Evolutionary conservation across 805 yeast genomes (phyloP).

Genomic region (Candida suzukii): DNA sequence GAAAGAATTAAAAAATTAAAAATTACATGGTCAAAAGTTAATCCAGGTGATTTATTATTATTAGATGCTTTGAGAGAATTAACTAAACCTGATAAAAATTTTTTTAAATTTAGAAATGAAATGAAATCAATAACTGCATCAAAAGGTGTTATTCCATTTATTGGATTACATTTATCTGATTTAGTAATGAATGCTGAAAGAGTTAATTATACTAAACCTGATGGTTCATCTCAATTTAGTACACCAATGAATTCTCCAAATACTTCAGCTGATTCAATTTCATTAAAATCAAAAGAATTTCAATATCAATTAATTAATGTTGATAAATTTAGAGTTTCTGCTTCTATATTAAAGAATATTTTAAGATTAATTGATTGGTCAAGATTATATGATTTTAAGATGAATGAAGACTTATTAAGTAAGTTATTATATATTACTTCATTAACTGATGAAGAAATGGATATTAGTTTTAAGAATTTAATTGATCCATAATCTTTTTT

Average conservation of each 20-base stretch:
- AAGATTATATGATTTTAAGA: constrained; percentile 48
- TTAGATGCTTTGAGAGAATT: constrained; percentile 64
- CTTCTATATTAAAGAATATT: constrained; percentile 69
- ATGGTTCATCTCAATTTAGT: background rate
- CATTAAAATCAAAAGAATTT: constrained; percentile 1
- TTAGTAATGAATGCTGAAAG: constrained; percentile 66
- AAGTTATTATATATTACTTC: constrained; percentile 79
- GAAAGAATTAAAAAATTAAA: constrained; percentile 50
- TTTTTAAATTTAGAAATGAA: constrained; percentile 55
- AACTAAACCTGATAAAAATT: constrained; percentile 71
- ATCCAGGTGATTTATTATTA: constrained; percentile 63
- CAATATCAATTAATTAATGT: constrained; percentile 55
- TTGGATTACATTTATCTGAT: constrained; percentile 81
- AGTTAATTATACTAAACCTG: constrained; percentile 27
- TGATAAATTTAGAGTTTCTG: constrained; percentile 67
- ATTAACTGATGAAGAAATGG: constrained; percentile 67
- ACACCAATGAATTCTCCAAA: background rate
- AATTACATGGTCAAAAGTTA: constrained; percentile 68
- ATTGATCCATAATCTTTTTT: background rate
- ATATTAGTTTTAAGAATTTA: constrained; percentile 23
- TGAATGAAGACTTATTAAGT: constrained; percentile 61
- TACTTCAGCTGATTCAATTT: background rate
- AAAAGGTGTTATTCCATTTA: constrained; percentile 82
- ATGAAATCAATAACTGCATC: constrained; percentile 50
- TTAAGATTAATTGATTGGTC: constrained; percentile 86